These are phyloP conservation scores for Mrakia gelida DNA, from an alignment of 768 basidiomycete genomes.

Conservation along the genomic window DNA sequence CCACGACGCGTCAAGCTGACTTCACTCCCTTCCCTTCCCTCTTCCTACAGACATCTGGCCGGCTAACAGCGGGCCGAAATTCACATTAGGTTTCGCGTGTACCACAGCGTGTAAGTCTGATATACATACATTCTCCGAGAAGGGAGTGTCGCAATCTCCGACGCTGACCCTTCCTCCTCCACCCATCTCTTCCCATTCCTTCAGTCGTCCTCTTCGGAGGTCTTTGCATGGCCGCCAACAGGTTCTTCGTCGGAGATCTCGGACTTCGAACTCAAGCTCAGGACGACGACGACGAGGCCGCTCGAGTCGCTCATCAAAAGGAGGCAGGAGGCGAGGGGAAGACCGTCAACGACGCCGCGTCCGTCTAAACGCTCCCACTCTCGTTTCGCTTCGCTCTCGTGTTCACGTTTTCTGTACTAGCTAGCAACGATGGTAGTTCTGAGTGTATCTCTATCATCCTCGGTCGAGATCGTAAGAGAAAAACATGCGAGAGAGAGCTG, in stretches of 20 bases:
- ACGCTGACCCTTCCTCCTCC: too few species aligned
- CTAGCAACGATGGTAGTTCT: too few species aligned
- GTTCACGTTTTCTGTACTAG: too few species aligned
- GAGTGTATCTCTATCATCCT: too few species aligned
- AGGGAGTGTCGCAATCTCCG: too few species aligned
- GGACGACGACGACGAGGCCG: slow-evolving; percentile 3
- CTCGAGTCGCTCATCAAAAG: background rate
- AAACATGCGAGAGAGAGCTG: background rate
- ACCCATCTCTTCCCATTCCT: background rate
- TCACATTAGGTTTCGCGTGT: background rate
- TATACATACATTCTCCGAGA: too few species aligned
- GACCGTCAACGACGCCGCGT: too few species aligned
- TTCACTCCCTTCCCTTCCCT: background rate
- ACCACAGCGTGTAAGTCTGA: background rate
- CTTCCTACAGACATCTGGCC: slow-evolving; percentile 2
- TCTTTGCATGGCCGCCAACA: background rate
- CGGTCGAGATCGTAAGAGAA: background rate
- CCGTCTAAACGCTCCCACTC: background rate
- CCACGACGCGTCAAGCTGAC: background rate
- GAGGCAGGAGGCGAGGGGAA: background rate
- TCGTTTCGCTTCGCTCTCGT: background rate
- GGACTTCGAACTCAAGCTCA: background rate
- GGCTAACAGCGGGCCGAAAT: background rate
- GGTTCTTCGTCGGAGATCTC: background rate
- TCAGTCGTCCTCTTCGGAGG: slow-evolving; percentile 4